Evolutionary conservation across 148 eudicot species (phyloP).

Genomic region (Linanthus parryae): DNA sequence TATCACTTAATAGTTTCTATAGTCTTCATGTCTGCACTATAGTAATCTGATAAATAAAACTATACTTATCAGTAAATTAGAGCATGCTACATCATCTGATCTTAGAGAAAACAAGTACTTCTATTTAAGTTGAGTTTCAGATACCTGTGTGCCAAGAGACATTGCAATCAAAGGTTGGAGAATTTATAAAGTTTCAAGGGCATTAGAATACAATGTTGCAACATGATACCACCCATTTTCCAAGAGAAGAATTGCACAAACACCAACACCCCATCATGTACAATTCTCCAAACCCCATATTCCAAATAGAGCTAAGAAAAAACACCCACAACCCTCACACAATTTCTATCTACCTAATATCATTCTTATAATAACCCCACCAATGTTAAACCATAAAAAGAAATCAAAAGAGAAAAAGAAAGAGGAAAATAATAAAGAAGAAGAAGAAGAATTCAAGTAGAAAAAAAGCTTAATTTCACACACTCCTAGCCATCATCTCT

Average conservation of each 20-base stretch:
- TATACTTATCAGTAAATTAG: too few species aligned
- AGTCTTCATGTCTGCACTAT: too few species aligned
- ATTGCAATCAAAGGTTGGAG: too few species aligned
- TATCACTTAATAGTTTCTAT: too few species aligned
- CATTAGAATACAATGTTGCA: constrained; percentile 11
- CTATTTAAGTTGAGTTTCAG: too few species aligned
- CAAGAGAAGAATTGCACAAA: constrained; percentile 15
- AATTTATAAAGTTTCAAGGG: too few species aligned
- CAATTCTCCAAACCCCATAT: constrained; percentile 31
- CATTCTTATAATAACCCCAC: too few species aligned
- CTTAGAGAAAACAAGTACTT: too few species aligned
- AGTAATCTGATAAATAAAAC: too few species aligned
- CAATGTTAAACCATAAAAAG: neutral
- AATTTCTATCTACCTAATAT: neutral
- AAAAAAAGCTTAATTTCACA: constrained; percentile 19
- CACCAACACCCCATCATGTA: constrained; percentile 29
- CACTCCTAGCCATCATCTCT: constrained; percentile 93
- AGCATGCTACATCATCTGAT: too few species aligned
- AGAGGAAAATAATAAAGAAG: neutral
- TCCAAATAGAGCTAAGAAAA: neutral
- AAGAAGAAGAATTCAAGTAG: neutral
- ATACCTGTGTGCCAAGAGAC: too few species aligned
- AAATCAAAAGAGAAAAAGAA: neutral
- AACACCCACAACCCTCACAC: neutral
- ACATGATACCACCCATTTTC: constrained; percentile 2